A percentile compares a stretch with the other conserved stretches of the same genome.
phyloP scores from a whole-genome alignment of 2,329 filamentous ascomycete genomes.

The Colletotrichum sansevieriae region DNA sequence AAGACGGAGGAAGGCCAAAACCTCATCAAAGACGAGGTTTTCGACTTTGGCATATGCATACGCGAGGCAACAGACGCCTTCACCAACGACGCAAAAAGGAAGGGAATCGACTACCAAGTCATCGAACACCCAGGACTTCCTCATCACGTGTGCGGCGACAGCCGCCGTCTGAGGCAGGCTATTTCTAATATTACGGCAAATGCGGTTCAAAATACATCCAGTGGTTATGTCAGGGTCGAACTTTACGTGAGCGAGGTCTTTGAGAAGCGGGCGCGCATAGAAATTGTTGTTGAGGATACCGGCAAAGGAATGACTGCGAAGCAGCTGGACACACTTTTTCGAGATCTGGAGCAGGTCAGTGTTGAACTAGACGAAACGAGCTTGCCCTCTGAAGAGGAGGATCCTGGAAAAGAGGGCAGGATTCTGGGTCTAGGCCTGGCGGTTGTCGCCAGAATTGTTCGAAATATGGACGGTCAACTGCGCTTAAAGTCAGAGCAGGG shows the following conservation, averaged over 20 bases:
- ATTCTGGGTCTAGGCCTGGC: constrained; percentile 87
- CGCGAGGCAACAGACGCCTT: constrained; percentile 84
- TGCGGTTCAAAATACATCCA: constrained; percentile 81
- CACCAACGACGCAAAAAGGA: constrained; percentile 79
- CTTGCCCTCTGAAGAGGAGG: constrained; percentile 44
- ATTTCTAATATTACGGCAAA: constrained; percentile 88
- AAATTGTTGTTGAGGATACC: constrained; percentile 82
- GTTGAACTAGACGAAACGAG: constrained; percentile 55
- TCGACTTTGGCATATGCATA: constrained; percentile 79
- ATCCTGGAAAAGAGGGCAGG: constrained; percentile 49
- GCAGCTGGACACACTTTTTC: constrained; percentile 68
- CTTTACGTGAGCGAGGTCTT: constrained; percentile 70
- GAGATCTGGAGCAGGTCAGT: constrained; percentile 70
- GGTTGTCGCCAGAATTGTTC: constrained; percentile 85
- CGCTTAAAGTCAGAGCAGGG: constrained; percentile 86
- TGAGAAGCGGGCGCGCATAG: constrained; percentile 72
- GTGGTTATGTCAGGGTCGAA: constrained; percentile 78
- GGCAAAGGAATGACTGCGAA: constrained; percentile 78
- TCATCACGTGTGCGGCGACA: constrained; percentile 80
- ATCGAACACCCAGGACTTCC: constrained; percentile 78
- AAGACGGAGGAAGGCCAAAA: constrained; percentile 87
- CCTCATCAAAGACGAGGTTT: constrained; percentile 83
- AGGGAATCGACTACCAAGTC: constrained; percentile 79
- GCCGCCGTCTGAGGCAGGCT: constrained; percentile 82
- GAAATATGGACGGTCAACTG: constrained; percentile 92